Evolutionary conservation across 148 eudicot species (phyloP).

Genomic region (Rhododendron henanense): DNA sequence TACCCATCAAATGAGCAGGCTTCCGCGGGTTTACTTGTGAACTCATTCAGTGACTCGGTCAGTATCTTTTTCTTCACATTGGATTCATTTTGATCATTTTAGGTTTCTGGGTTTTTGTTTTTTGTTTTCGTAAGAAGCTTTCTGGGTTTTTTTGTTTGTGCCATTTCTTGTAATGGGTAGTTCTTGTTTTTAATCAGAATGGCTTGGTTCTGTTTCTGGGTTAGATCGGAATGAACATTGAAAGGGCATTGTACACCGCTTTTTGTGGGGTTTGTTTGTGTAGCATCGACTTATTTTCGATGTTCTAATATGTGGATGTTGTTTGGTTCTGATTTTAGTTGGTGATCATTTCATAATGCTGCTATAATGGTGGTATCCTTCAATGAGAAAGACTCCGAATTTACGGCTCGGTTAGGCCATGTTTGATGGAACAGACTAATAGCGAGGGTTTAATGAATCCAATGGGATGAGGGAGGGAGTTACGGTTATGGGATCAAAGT

Average conservation of each 20-base stretch:
- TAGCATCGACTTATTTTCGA: conserved; percentile 2
- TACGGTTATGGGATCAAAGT: background rate
- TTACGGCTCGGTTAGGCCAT: background rate
- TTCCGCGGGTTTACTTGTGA: conserved; percentile 7
- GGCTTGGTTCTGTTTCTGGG: background rate
- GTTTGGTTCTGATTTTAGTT: conserved; percentile 7
- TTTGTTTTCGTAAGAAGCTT: background rate
- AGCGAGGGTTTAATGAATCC: background rate
- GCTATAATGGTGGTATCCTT: conserved; percentile 2
- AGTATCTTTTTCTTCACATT: conserved; percentile 1
- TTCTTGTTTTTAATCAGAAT: background rate
- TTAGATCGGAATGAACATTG: conserved; percentile 2
- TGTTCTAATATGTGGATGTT: conserved; percentile 10
- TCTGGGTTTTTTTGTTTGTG: conserved; percentile 18
- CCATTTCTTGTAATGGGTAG: background rate
- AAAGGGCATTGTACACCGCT: background rate
- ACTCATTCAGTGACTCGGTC: conserved; percentile 11
- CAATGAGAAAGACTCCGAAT: background rate
- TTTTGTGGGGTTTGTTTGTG: background rate
- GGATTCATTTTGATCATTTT: conserved; percentile 15
- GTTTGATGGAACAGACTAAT: background rate
- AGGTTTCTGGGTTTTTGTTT: conserved; percentile 19
- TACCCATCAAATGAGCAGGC: conserved; percentile 6
- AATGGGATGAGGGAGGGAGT: background rate
- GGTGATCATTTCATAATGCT: conserved; percentile 9